phyloP scores from a whole-genome alignment of 495 filamentous ascomycete genomes.

The Sphaerosporella brunnea region DNA sequence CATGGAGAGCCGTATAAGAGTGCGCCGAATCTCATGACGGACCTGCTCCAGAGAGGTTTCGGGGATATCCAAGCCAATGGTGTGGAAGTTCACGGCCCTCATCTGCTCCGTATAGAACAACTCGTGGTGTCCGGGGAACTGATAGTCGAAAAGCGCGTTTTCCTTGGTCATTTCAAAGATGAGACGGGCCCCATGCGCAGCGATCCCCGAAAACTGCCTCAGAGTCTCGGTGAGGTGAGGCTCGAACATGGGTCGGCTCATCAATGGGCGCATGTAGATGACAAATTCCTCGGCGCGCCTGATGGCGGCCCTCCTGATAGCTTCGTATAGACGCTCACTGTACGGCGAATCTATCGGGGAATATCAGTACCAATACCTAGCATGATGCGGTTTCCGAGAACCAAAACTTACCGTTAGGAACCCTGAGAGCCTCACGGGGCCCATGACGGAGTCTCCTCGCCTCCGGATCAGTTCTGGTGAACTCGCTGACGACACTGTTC shows the following conservation, averaged over 20 bases:
- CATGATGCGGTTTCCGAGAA: neutral
- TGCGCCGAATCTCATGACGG: too few species aligned
- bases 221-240: neutral
- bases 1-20: too few species aligned
- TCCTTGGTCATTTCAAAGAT: neutral
- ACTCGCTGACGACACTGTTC: slow-evolving; percentile 1
- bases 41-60: too few species aligned
- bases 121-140: neutral
- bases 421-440: neutral
- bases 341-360: neutral
- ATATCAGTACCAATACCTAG: neutral
- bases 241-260: slow-evolving; percentile 1
- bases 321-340: neutral
- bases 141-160: neutral
- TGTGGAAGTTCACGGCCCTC: too few species aligned
- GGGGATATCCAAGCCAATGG: too few species aligned
- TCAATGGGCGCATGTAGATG: neutral
- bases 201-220: neutral
- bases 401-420: neutral
- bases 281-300: neutral
- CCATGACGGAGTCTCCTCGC: neutral
- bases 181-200: neutral
- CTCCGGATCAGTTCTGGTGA: neutral
- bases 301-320: neutral
- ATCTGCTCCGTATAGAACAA: too few species aligned